Evolutionary conservation across 2,329 filamentous ascomycete species (phyloP), one percentile per base, ranked within the genome.

Genomic region (Triangularia setosa): DNA sequence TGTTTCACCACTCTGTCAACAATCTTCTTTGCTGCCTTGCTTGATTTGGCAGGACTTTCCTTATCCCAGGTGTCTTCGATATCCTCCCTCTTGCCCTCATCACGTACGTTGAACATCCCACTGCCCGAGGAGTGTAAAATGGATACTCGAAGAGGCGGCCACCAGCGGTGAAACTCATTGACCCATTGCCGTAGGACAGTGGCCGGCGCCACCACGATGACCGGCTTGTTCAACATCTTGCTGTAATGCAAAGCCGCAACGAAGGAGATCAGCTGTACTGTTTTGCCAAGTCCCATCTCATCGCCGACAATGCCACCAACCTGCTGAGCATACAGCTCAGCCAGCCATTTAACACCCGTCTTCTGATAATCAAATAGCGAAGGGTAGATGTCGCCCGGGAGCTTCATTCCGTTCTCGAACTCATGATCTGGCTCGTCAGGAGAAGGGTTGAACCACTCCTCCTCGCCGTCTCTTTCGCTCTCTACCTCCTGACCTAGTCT

Each of bases 281-380:
- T 99, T 79, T 99, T 99, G 3, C 95, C 95, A n/a, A 99, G 80
- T 0, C 96, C 95, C 95, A 99, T 99, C 76, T 99, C 95, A 73
- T 99, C 95, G 5, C 94, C 95, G 44, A 99, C 85, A 61, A 99
- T 98, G 2, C 95, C 95, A 24, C 95, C 95, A 4, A 97, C 93
- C 66, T 90, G 86, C 74, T 97, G 93, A 63, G 88, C 87, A 74
- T 96, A 94, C 2, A 99, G 81, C 75, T 99, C 94, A 75, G 92
- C 93, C 6, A 99, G 84, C 95, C 95, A 99, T 73, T 97, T 91
- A 3, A 99, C 93, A 3, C 94, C 93, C 0, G 93, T 97, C 76
- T 97, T 97, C 73, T 99, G 95, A 70, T 99, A 99, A 68, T 96
- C 92, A 72, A 98, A 99, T 0, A 99, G 80, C 2, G 92, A 92